phyloP scores from a whole-genome alignment of 2,329 filamentous ascomycete species.

The Monosporascus sp. region DNA sequence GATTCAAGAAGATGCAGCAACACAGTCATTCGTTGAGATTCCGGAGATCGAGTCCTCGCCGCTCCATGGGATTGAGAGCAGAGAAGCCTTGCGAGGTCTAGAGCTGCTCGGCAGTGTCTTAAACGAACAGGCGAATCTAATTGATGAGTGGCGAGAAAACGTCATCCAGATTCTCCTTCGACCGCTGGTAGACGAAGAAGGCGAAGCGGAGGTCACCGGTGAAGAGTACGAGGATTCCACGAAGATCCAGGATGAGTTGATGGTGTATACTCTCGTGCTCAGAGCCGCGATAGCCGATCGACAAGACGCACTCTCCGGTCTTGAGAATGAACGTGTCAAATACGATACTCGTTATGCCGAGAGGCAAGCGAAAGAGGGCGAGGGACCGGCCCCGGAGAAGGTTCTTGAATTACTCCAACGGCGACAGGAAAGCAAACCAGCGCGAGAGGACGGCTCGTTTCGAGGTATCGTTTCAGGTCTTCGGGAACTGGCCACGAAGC shows the following conservation, averaged over 20 bases:
- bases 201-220: slow-evolving; percentile 67
- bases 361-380: slow-evolving; percentile 52
- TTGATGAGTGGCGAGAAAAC: slow-evolving; percentile 70
- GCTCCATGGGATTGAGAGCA: slow-evolving; percentile 66
- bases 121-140: slow-evolving; percentile 64
- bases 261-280: slow-evolving; percentile 77
- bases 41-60: slow-evolving; percentile 51
- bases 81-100: slow-evolving; percentile 59
- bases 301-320: slow-evolving; percentile 68
- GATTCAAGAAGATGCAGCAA: slow-evolving; percentile 47
- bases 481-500: slow-evolving; percentile 53
- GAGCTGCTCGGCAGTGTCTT: slow-evolving; percentile 60
- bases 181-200: slow-evolving; percentile 79
- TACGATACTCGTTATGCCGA: slow-evolving; percentile 64
- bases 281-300: slow-evolving; percentile 74
- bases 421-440: slow-evolving; percentile 44
- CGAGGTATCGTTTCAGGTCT: slow-evolving; percentile 65
- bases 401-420: slow-evolving; percentile 45
- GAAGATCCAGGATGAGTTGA: slow-evolving; percentile 80
- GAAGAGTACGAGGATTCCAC: slow-evolving; percentile 88
- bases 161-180: slow-evolving; percentile 67
- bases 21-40: slow-evolving; percentile 55
- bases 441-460: slow-evolving; percentile 54
- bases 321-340: slow-evolving; percentile 67
- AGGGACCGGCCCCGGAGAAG: slow-evolving; percentile 66